Conservation (phyloP, 768 basidiomycete species). For the Collybia nuda region DNA sequence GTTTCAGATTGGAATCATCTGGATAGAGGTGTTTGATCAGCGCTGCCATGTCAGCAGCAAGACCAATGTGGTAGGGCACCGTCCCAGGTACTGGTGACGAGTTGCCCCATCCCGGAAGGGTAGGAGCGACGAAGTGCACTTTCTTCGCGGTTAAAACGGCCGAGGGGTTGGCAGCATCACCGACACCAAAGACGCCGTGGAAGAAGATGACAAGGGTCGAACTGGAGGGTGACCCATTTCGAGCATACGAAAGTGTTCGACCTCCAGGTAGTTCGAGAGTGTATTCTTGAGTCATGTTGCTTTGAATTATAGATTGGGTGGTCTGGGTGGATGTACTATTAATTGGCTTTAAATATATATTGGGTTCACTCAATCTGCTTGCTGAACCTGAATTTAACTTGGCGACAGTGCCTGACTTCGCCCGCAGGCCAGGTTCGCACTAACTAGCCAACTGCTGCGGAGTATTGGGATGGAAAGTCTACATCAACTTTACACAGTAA, state of each 20-base stretch:
- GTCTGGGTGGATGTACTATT: no score
- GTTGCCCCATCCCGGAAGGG: conserved; percentile 47
- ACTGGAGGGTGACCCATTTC: conserved; percentile 33
- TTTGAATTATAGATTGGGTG: no score
- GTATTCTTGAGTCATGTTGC: conserved; percentile 10
- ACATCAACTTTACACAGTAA: no score
- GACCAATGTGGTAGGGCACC: conserved; percentile 28
- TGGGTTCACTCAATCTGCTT: no score
- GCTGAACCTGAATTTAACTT: no score
- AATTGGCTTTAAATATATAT: no score
- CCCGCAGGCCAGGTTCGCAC: background rate
- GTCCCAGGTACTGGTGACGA: conserved; percentile 30
- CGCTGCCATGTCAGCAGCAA: conserved; percentile 33
- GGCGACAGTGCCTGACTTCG: background rate
- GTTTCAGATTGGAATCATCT: conserved; percentile 24
- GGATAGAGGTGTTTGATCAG: conserved; percentile 41
- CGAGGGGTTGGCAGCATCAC: conserved; percentile 20
- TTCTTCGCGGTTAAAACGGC: conserved; percentile 5
- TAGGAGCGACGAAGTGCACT: conserved; percentile 33
- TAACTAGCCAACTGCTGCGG: background rate
- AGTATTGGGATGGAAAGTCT: no score
- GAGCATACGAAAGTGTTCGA: conserved; percentile 39
- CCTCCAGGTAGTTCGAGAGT: conserved; percentile 17
- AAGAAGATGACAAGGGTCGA: conserved; percentile 38
- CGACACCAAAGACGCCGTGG: conserved; percentile 37